Evolutionary conservation across 345 rosid genomes (phyloP), one percentile per base, ranked within the genome.

Genomic region (Eucalyptus sp.): DNA sequence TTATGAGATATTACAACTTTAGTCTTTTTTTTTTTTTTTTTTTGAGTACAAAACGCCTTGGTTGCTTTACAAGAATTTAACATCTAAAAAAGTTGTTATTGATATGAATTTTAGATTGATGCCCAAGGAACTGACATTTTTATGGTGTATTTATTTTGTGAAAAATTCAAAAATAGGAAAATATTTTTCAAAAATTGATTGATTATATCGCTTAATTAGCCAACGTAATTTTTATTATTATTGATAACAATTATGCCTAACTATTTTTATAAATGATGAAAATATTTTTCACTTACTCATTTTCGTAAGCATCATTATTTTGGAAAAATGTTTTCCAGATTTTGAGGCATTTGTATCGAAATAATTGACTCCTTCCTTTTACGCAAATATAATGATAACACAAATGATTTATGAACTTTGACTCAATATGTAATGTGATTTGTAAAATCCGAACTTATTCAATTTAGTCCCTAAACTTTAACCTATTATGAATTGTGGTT

Each of bases 371-470:
- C 22, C 6, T 66, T 31, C 41, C 43, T 31, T 68, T 31, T 33
- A 68, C 0, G 4, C 79, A 68, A 68, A 58, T 52, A 22, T 0
- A 52, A 52, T 52, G 58, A 52, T 7, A 52, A 52, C 4, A 18
- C 58, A 52, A 18, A 52, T 52, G 4, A 7, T 52, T 52, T 18
- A 52, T 52, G 24, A 52, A 18, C 8, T 52, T 52, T 52, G 1
- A 18, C 5, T 7, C 5, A 52, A 52, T 52, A 18, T 18, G 0
- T 1, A 0, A 18, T 18, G 4, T 18, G 25, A 18, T 52, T 0
- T 3, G 0, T 52, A 52, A 52, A 52, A 52, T 52, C 24, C 2
- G 0, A 52, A 52, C 10, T 52, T 52, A 18, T 52, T 52, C 10
- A 18, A 18, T 52, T 52, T 52, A 7, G 10, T 0, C 10, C 25